phyloP scores from a whole-genome alignment of 352 stramenopile genomes.

The Phytophthora pinifolia region DNA sequence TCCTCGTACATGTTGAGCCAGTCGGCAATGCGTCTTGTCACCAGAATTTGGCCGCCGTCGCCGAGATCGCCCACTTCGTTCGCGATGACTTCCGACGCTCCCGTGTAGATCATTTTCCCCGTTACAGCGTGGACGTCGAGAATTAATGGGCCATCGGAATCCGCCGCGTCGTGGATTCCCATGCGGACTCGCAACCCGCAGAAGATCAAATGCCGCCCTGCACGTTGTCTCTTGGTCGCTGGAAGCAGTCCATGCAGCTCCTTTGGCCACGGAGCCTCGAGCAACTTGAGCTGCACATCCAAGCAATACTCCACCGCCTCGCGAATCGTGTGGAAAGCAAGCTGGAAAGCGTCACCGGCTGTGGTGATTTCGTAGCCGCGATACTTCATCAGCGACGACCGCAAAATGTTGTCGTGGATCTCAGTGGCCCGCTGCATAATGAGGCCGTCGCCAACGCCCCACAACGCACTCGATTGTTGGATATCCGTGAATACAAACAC shows the following conservation, averaged over 20 bases:
- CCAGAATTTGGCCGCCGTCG: conserved; percentile 47
- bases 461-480: conserved; percentile 54
- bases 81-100: conserved; percentile 44
- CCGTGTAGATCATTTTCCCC: conserved; percentile 52
- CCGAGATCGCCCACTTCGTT: conserved; percentile 52
- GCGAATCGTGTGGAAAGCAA: conserved; percentile 54
- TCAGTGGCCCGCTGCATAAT: conserved; percentile 51
- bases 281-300: conserved; percentile 45
- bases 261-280: conserved; percentile 44
- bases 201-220: conserved; percentile 42
- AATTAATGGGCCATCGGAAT: conserved; percentile 34
- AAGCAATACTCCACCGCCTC: conserved; percentile 59
- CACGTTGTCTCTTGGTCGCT: conserved; percentile 35
- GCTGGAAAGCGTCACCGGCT: conserved; percentile 49
- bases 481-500: conserved; percentile 73
- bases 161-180: conserved; percentile 48
- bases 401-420: conserved; percentile 58
- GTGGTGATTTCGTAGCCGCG: conserved; percentile 64
- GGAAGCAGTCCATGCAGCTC: conserved; percentile 38
- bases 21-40: conserved; percentile 44
- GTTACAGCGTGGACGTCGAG: conserved; percentile 46
- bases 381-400: conserved; percentile 37
- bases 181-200: conserved; percentile 50
- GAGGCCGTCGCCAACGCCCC: conserved; percentile 35
- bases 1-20: conserved; percentile 43